Evolutionary conservation across 2,329 filamentous ascomycete species (phyloP), one percentile per base, ranked within the genome.

Genomic region (Cytospora mali): DNA sequence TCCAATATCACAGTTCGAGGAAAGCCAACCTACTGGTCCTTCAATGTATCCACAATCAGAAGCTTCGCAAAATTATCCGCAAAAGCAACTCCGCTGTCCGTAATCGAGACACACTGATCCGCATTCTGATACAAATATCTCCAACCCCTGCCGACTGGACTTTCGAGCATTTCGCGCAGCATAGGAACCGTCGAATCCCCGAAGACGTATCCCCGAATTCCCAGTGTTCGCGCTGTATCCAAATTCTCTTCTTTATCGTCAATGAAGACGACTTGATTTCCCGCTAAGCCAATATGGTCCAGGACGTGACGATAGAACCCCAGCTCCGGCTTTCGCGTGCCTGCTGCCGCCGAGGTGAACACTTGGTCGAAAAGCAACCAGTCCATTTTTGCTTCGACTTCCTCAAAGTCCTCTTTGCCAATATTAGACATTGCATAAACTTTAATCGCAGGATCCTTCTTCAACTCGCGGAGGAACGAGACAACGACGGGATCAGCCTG

Each of bases 381-480:
- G 51, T 73, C 70, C 23, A 72, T 62, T 48, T 67, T 68, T 9
- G 29, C 52, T 39, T 65, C 65, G n/a, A 74, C 67, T 18, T 65
- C 65, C 1, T 63, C 66, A 55, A 66, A 70, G 48, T 75, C 72
- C 25, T 70, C 69, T 58, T 66, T 65, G 5, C 70, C 67, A 39
- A 74, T 63, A 65, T 75, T 75, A 21, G 69, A 74, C 71, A 74
- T 75, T 28, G 71, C 72, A 59, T 70, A 71, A 13, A 75, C 61
- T 27, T 69, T 59, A 13, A 58, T 25, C 4, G 27, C 13, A 39
- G 27, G 62, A 21, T 68, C 61, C 18, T 66, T 42, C 33, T 64
- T 70, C 29, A 71, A 39, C n/a, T 65, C 42, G 5, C 56, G 64
- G 23, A 75, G 39, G 21, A 70, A 66, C 1, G 59, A 56, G 3